Conservation (phyloP, 164 flowering plant species). For the Vitis amurensis region DNA sequence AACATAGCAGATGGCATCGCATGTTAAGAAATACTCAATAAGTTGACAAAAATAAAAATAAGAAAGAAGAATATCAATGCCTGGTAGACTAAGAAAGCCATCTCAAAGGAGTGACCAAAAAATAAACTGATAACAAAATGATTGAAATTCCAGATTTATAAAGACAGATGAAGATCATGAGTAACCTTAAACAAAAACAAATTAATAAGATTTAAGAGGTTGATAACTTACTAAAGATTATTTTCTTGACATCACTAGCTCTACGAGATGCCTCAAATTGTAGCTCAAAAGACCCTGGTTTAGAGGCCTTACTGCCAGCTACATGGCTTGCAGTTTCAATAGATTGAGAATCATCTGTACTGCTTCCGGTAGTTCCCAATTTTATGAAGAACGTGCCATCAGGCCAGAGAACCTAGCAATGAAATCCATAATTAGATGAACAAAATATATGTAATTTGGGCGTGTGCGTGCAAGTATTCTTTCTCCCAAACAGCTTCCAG, state of each 20-base stretch:
- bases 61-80: no score
- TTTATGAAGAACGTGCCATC: conserved; percentile 73
- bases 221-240: conserved; percentile 67
- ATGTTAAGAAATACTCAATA: not conserved
- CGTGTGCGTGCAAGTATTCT: not conserved
- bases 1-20: not conserved
- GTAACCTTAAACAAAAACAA: not conserved
- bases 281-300: conserved; percentile 67
- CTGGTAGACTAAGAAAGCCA: not conserved
- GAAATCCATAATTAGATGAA: conserved; percentile 8
- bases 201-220: not conserved
- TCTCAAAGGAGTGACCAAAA: not conserved
- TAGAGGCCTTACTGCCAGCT: conserved; percentile 33
- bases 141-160: not conserved
- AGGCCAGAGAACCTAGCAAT: conserved; percentile 85
- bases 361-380: conserved; percentile 26
- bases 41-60: not conserved
- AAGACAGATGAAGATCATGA: not conserved
- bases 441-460: not conserved
- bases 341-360: conserved; percentile 20
- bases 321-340: conserved; percentile 20
- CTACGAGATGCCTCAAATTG: conserved; percentile 94
- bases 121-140: not conserved
- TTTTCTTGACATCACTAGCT: conserved; percentile 84
- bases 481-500: not conserved